phyloP scores from a whole-genome alignment of 2,329 filamentous ascomycete species.

The Paecilomyces niveus region DNA sequence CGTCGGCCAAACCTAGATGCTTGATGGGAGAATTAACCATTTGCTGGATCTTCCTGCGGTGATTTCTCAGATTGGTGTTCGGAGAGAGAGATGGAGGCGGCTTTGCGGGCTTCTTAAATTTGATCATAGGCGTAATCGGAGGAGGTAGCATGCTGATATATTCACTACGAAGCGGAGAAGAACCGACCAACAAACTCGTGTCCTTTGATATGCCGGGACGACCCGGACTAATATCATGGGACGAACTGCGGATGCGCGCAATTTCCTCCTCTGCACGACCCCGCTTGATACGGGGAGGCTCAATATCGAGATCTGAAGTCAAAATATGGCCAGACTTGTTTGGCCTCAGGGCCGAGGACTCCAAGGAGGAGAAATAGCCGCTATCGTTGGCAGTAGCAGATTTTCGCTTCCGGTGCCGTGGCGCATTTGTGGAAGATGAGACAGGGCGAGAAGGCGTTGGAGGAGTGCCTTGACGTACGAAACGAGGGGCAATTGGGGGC shows the following conservation, averaged over 20 bases:
- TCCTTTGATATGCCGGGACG: constrained; percentile 35
- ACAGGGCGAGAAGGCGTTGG: constrained; percentile 63
- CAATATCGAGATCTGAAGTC: constrained; percentile 66
- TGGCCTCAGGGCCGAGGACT: constrained; percentile 78
- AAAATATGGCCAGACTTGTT: constrained; percentile 58
- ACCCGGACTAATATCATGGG: constrained; percentile 76
- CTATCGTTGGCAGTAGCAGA: constrained; percentile 81
- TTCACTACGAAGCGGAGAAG: constrained; percentile 59
- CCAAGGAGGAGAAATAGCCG: constrained; percentile 92
- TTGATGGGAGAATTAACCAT: constrained; percentile 71
- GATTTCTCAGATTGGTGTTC: constrained; percentile 83
- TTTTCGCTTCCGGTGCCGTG: constrained; percentile 66
- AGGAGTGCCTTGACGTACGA: constrained; percentile 57
- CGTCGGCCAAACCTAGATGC: constrained; percentile 33
- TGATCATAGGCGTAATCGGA: constrained; percentile 75
- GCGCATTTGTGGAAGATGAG: constrained; percentile 54
- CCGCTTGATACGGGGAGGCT: constrained; percentile 73
- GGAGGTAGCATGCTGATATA: constrained; percentile 58
- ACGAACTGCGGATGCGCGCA: constrained; percentile 82
- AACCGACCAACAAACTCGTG: constrained; percentile 43
- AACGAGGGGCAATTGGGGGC: constrained; percentile 64
- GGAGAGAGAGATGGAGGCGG: constrained; percentile 77
- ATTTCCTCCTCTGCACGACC: constrained; percentile 95
- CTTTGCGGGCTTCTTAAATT: constrained; percentile 62
- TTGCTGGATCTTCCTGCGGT: constrained; percentile 73